Base-by-base conservation (phyloP, 192 early-diverging fungal genomes). In the Entomortierella lignicola region DNA sequence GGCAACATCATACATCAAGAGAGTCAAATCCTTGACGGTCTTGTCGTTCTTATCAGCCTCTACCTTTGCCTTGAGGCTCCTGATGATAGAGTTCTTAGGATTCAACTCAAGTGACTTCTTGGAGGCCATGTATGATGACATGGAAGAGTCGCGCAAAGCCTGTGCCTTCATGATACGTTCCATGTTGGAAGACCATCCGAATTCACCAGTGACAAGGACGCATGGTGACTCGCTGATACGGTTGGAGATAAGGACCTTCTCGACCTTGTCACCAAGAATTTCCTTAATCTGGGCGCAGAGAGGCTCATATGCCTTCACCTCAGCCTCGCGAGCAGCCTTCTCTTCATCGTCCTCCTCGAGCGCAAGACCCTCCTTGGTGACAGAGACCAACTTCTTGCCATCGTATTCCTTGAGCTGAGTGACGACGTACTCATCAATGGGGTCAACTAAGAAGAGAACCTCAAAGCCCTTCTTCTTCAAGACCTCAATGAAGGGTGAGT, bases 131-230 rank as follows among this genome's bases (percentile, higher is more conserved):
- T 99, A 99, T 21, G 93, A 89, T 54, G 95, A 94, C 98, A 98
- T 98, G 74, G 92, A 94, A 43, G 93, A 92, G 87, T 99, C 97
- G 83, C 97, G 94, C 81, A 99, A 91, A 42, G 98, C 97, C 87
- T 99, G 98, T 53, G 98, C 96, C 89, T 97, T 98, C 98, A 99
- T 99, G 94, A 99, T 98, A 89, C 98, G 96, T 88, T 99, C 98
- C 97, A 99, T 99, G 93, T 99, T 99, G 77, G 97, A 97, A 32
- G 97, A 97, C 97, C 97, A 99, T 62, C 97, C 98, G 79, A 93
- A 98, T 85, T 98, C 96, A 71, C 97, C 97, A 60, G 98, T 98
- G 82, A 97, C 93, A 71, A 99, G 92, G 59, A 98, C 97, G 88
- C 97, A 99, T 37, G 98, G 98, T 43, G 96, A 97, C 87, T 96